Evolutionary conservation across 83 land plant genomes (phyloP).

Genomic region (Picea abies): DNA sequence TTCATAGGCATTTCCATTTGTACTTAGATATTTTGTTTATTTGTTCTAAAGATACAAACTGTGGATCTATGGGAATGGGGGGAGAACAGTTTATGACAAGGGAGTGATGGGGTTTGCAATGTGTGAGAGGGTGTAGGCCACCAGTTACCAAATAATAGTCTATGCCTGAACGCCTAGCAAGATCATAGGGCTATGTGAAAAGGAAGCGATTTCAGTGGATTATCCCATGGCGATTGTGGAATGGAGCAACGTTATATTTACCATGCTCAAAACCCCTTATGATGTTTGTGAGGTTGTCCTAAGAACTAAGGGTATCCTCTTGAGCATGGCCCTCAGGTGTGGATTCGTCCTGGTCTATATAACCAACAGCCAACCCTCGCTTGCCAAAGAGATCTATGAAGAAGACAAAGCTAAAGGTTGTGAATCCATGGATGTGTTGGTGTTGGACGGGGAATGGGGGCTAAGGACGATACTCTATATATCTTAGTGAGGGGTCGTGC

Average conservation of each 20-base stretch:
- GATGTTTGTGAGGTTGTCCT: constrained; percentile 79
- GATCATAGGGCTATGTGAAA: no score
- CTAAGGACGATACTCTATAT: constrained; percentile 52
- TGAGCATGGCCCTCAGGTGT: constrained; percentile 36
- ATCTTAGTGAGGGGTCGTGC: constrained; percentile 70
- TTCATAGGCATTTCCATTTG: no score
- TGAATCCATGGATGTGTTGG: constrained; percentile 65
- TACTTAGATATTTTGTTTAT: no score
- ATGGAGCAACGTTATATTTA: constrained; percentile 68
- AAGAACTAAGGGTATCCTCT: constrained; percentile 44
- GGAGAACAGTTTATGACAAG: no score
- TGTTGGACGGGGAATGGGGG: constrained; percentile 86
- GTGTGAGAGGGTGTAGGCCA: no score
- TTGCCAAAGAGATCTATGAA: constrained; percentile 46
- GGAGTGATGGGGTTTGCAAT: no score
- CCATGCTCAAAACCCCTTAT: constrained; percentile 80
- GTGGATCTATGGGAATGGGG: no score
- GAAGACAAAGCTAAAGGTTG: constrained; percentile 27
- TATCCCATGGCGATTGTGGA: constrained; percentile 55
- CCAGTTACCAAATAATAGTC: no score
- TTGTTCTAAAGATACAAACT: no score
- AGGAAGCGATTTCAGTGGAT: no score
- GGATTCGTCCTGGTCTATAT: constrained; percentile 51
- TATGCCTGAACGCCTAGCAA: no score
- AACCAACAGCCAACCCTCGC: constrained; percentile 55